phyloP scores from a whole-genome alignment of 306 rosid species.

The Arachis stenosperma region DNA sequence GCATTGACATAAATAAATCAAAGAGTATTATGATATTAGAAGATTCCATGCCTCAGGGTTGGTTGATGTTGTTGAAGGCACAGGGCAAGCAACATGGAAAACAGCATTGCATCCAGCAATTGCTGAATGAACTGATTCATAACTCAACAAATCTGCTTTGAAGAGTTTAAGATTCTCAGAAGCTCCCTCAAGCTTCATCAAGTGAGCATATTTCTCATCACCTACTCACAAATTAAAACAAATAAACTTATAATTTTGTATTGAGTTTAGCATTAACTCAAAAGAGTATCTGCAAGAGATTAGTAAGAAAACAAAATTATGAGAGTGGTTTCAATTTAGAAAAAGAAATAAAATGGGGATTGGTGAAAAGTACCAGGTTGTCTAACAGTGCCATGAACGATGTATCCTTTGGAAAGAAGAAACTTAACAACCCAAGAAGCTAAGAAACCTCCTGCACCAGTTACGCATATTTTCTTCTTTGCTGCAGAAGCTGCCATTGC shows the following conservation, averaged over 20 bases:
- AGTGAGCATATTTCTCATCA: constrained; percentile 45
- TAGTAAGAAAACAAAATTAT: not conserved
- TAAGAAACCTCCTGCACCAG: constrained; percentile 81
- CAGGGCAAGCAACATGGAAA: constrained; percentile 64
- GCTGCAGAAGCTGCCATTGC: constrained; percentile 23
- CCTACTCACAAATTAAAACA: constrained; percentile 33
- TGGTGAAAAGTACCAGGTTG: constrained; percentile 49
- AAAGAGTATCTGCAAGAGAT: not conserved
- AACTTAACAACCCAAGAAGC: constrained; percentile 71
- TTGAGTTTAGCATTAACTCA: not conserved
- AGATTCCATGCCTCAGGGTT: constrained; percentile 47
- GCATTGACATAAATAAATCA: not conserved
- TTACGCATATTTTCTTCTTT: constrained; percentile 64
- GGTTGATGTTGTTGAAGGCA: constrained; percentile 40
- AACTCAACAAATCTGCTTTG: constrained; percentile 48
- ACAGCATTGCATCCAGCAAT: constrained; percentile 51
- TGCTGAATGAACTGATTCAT: constrained; percentile 45
- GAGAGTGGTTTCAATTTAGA: not conserved
- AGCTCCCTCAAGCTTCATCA: constrained; percentile 44
- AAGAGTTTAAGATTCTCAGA: constrained; percentile 50
- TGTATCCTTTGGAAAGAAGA: constrained; percentile 68
- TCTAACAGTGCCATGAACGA: constrained; percentile 75
- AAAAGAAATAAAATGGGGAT: not conserved
- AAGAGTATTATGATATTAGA: not conserved
- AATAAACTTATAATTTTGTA: too few species aligned